Conservation (phyloP, 352 stramenopile genomes). For the Globisporangium megalacanthum region DNA sequence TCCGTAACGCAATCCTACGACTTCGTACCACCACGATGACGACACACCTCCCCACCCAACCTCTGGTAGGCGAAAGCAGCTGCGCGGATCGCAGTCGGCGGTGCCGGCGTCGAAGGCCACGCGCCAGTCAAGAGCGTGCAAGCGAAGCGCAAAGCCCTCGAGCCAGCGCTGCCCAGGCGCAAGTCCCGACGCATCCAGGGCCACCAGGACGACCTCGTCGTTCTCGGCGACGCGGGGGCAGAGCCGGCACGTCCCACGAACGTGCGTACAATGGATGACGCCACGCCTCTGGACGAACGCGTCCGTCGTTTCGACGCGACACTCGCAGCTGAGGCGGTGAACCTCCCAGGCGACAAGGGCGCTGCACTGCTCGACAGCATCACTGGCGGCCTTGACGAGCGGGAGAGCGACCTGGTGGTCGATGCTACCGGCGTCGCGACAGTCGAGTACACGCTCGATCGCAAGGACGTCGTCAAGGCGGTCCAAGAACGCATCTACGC, state of each 20-base stretch:
- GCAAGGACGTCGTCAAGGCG: constrained; percentile 67
- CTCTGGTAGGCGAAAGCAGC: constrained; percentile 46
- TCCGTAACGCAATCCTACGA: too few relatives aligned
- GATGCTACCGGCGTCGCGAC: constrained; percentile 33
- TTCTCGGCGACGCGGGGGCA: constrained; percentile 12
- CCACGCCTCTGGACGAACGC: constrained; percentile 1
- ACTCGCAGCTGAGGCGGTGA: constrained; percentile 27
- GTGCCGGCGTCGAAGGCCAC: constrained; percentile 1
- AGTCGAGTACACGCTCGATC: constrained; percentile 38
- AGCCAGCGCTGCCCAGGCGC: constrained; percentile 24
- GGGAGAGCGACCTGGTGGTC: constrained; percentile 33
- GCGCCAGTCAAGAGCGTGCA: constrained; percentile 4
- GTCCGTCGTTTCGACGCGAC: constrained; percentile 17
- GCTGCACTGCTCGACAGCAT: constrained; percentile 40
- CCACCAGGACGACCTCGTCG: constrained; percentile 41
- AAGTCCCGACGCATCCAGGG: constrained; percentile 66
- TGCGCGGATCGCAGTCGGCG: constrained; percentile 39
- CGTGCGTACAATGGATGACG: neutral
- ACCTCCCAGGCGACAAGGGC: constrained; percentile 24
- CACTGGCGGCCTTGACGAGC: constrained; percentile 20
- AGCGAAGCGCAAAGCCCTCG: constrained; percentile 20
- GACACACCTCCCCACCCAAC: neutral
- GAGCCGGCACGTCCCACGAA: neutral
- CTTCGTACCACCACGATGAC: too few relatives aligned
- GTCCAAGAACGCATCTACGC: constrained; percentile 70